Conservation (phyloP, 352 stramenopile species). For the Globisporangium camurandrum region DNA sequence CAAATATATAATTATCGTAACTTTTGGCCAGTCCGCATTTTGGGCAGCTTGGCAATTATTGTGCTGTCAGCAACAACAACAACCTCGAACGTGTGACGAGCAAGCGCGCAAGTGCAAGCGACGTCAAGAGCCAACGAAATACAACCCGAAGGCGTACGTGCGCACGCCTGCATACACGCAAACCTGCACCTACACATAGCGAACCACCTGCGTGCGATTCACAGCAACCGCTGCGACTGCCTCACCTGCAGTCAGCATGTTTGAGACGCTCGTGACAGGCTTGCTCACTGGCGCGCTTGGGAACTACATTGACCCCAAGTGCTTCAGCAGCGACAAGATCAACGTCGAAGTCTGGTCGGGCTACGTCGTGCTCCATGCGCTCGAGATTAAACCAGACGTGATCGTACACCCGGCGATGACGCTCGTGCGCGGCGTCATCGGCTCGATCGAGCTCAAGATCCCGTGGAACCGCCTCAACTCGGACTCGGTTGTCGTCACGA, state of each 20-base stretch:
- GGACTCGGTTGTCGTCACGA: constrained; percentile 80
- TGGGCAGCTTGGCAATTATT: too few relatives aligned
- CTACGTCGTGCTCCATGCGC: constrained; percentile 74
- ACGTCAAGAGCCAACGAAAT: too few relatives aligned
- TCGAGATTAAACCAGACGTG: constrained; percentile 77
- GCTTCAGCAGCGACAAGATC: constrained; percentile 87
- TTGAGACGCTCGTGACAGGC: constrained; percentile 82
- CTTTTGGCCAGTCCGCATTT: too few relatives aligned
- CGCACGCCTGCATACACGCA: too few relatives aligned
- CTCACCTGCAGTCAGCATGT: too few relatives aligned
- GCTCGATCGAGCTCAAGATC: constrained; percentile 87
- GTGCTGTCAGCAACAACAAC: too few relatives aligned
- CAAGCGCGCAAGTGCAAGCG: too few relatives aligned
- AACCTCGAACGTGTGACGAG: too few relatives aligned
- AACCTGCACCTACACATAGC: too few relatives aligned
- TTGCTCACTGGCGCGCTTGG: constrained; percentile 80
- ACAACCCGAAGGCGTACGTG: too few relatives aligned
- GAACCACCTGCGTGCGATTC: too few relatives aligned
- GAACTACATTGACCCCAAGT: constrained; percentile 82
- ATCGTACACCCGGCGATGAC: constrained; percentile 51
- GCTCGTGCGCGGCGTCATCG: constrained; percentile 71
- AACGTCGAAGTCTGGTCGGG: constrained; percentile 84
- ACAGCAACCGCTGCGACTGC: neutral
- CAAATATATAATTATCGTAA: too few relatives aligned
- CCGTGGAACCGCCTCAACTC: constrained; percentile 85